Base-by-base conservation (phyloP, 1,284 basidiomycete species). In the Sphagnurus paluster region DNA sequence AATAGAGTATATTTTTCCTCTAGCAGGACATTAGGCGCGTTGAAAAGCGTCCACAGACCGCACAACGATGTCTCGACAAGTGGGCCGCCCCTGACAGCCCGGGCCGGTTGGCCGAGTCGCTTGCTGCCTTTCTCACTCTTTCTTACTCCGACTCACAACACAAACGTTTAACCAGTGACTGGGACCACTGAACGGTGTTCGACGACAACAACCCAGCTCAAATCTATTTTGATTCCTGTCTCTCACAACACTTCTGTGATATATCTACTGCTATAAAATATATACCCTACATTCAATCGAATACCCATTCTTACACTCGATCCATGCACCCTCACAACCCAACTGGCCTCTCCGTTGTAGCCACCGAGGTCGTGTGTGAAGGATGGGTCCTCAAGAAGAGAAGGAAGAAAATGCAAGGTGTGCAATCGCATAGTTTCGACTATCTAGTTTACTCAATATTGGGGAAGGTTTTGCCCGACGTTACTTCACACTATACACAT, bases 351-450 rank as follows among this genome's bases (percentile, higher is more conserved):
- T 56, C 60, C 41, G 44, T 53, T 53, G 42, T 51, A 38, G 54
- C 49, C 16, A 55, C 63, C 17, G 56, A 56, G 19, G 61, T 82
- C 41, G 56, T 87, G 2, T 74, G 69, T 44, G 74, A 87, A 56
- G 87, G 88, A 68, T 90, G 87, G 87, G 65, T 90, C 2, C 71
- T 91, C 50, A 91, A 91, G 71, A 91, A 91, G 66, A 74, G 87
- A 54, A 71, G 86, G 55, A 90, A 87, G 73, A 89, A 80, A 68
- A 83, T 91, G 83, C 90, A 92, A 71, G 90, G 90, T 82, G 57
- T 45, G 65, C 38, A 32, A 30, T 30, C 39, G 8, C 24, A 16
- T 39, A 20, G 21, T 9, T 33, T 24, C 33, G 46, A 20, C 32
- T 35, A 25, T 20, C 32, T 35, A 30, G 46, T 14, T 40, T 8